Evolutionary conservation across 768 basidiomycete genomes (phyloP).

Genomic region (Termitomyces sp.): DNA sequence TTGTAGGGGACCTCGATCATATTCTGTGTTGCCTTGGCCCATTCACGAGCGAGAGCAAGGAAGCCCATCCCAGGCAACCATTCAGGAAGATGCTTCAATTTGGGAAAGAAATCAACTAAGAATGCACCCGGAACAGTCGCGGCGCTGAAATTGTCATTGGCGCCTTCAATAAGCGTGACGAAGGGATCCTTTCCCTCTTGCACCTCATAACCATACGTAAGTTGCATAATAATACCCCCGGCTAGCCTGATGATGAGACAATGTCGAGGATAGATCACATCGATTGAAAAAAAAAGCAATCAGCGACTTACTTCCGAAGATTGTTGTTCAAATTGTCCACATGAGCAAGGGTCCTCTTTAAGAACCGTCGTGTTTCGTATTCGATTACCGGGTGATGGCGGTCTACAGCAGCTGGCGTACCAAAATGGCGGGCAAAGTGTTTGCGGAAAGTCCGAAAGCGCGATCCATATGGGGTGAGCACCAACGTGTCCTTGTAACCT

Average conservation of each 20-base stretch:
- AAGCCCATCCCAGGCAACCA: slow-evolving; percentile 57
- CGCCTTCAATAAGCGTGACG: slow-evolving; percentile 43
- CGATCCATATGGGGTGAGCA: slow-evolving; percentile 36
- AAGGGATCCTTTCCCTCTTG: slow-evolving; percentile 47
- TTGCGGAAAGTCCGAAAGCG: slow-evolving; percentile 40
- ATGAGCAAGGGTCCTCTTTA: slow-evolving; percentile 28
- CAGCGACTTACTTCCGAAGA: slow-evolving; percentile 35
- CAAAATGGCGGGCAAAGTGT: slow-evolving; percentile 36
- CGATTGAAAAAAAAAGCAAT: background rate
- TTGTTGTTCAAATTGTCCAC: slow-evolving; percentile 26
- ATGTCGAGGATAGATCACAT: background rate
- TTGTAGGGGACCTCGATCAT: slow-evolving; percentile 40
- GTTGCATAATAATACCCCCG: slow-evolving; percentile 46
- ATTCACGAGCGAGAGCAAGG: slow-evolving; percentile 36
- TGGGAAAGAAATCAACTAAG: slow-evolving; percentile 36
- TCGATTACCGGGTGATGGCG: slow-evolving; percentile 28
- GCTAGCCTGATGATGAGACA: slow-evolving; percentile 30
- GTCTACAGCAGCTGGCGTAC: slow-evolving; percentile 24
- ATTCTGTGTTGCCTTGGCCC: slow-evolving; percentile 30
- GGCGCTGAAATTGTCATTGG: slow-evolving; percentile 45
- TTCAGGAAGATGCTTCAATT: slow-evolving; percentile 42
- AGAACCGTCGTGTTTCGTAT: slow-evolving; percentile 28
- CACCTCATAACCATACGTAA: slow-evolving; percentile 54
- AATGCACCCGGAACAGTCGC: slow-evolving; percentile 46
- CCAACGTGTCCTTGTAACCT: slow-evolving; percentile 43